Evolutionary conservation across 2,329 filamentous ascomycete genomes (phyloP).

Genomic region (Plenodomus tracheiphilus): DNA sequence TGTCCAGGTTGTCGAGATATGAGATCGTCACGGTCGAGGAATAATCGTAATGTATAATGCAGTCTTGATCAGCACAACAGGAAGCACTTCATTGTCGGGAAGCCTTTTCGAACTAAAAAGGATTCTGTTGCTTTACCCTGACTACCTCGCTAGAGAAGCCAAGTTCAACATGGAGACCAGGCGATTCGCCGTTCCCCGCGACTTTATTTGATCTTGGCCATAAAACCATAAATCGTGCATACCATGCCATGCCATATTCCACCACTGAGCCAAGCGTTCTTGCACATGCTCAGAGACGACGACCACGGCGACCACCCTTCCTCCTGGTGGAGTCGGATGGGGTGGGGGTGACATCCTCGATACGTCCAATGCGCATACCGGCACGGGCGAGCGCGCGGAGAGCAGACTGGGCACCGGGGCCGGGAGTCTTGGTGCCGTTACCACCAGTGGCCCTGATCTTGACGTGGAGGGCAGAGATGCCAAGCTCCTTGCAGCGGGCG

Average conservation of each 20-base stretch:
- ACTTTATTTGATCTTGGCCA: slow-evolving; percentile 43
- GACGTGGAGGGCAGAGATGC: slow-evolving; percentile 97
- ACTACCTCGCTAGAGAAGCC: slow-evolving; percentile 36
- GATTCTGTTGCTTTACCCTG: slow-evolving; percentile 44
- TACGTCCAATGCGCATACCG: slow-evolving; percentile 99
- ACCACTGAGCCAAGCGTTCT: slow-evolving; percentile 42
- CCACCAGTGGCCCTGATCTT: slow-evolving; percentile 99
- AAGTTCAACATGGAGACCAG: slow-evolving; percentile 48
- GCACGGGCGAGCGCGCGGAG: slow-evolving; percentile 98
- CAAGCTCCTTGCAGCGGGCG: slow-evolving; percentile 82
- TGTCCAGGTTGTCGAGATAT: slow-evolving; percentile 49
- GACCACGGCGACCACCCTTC: slow-evolving; percentile 99
- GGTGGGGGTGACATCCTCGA: slow-evolving; percentile 99
- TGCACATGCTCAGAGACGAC: slow-evolving; percentile 82
- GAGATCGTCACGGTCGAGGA: slow-evolving; percentile 25
- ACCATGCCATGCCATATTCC: slow-evolving; percentile 39
- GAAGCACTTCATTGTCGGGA: slow-evolving; percentile 36
- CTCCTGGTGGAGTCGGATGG: slow-evolving; percentile 99
- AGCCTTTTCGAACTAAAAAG: slow-evolving; percentile 42
- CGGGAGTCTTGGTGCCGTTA: slow-evolving; percentile 99
- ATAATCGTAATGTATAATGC: slow-evolving; percentile 32
- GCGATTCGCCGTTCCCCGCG: slow-evolving; percentile 45
- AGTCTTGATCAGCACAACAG: slow-evolving; percentile 29
- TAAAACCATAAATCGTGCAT: slow-evolving; percentile 41
- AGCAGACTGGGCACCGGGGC: slow-evolving; percentile 97